A percentile compares a stretch with the other conserved stretches of the same genome.
Evolutionary conservation across 1,284 basidiomycete species (phyloP).

Genomic region (Marasmius fiardii): DNA sequence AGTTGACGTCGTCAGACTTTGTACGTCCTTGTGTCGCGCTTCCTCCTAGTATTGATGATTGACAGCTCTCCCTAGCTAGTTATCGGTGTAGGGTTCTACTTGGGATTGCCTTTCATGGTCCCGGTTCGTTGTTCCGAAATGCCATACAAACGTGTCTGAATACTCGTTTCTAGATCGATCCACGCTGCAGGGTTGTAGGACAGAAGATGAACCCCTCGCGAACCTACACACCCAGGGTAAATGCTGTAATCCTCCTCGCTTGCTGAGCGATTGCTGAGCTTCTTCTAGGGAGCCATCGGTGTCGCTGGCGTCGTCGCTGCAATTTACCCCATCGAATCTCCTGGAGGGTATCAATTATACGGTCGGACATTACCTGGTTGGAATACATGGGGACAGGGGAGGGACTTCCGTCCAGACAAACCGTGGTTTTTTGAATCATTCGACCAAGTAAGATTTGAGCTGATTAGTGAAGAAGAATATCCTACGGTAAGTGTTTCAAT

Average conservation of each 20-base stretch:
- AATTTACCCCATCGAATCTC: constrained; percentile 66
- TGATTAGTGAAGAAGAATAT: constrained; percentile 44
- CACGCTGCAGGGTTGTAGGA: constrained; percentile 53
- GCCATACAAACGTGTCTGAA: not conserved
- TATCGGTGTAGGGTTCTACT: constrained; percentile 60
- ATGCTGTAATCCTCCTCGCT: constrained; percentile 13
- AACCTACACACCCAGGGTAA: constrained; percentile 55
- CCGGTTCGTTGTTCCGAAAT: constrained; percentile 42
- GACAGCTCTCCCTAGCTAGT: constrained; percentile 40
- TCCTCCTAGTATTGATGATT: not conserved
- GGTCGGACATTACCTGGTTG: constrained; percentile 57
- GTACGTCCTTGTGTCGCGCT: constrained; percentile 25
- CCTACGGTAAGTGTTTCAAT: constrained; percentile 31
- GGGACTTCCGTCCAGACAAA: constrained; percentile 38
- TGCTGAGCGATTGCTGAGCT: not conserved
- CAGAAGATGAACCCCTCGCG: constrained; percentile 68
- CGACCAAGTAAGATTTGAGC: constrained; percentile 55
- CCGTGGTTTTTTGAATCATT: constrained; percentile 67
- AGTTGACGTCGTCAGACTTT: constrained; percentile 47
- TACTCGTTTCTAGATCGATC: constrained; percentile 48
- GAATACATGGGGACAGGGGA: constrained; percentile 59
- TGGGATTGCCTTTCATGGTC: constrained; percentile 59
- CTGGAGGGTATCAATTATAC: constrained; percentile 65
- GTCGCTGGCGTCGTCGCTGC: constrained; percentile 58
- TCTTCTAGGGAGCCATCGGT: constrained; percentile 55